Evolutionary conservation across 1,284 basidiomycete genomes (phyloP), one percentile per base, ranked within the genome.

Genomic region (Dichomitus squalens): DNA sequence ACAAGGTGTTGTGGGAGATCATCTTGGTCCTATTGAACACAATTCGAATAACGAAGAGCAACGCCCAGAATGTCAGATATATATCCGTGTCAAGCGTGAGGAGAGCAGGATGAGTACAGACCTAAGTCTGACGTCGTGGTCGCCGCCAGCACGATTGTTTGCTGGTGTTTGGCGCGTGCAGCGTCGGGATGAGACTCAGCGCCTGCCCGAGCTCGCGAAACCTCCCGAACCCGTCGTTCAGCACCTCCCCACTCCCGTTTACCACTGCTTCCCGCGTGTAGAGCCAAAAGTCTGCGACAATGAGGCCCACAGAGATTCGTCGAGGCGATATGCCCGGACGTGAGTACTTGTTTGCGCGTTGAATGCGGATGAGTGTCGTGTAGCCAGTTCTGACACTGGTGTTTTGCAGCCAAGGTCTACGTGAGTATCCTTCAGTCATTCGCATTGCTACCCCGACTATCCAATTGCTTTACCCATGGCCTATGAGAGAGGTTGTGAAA

Each of bases 1-100:
- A 93, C 20, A 96, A 80, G 14, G 92, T 92, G 59, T 82, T 76
- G 75, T 95, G 87, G 46, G 83, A 85, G 54, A 95, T 94, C 91
- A 88, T 89, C 3, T 39, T 43, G 6, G 39, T 2, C 27, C 50
- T 50, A 36, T 9, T 25, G 9, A 2, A 21, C 29, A 14, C 23
- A 25, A 8, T n/a, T 4, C 44, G 11, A 48, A 16, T 34, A 23
- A 25, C 20, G 7, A 31, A 11, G 5, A 29, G 9, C 23, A 50
- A 35, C 43, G 52, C 12, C 7, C n/a, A 21, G 7, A 48, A 20
- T 1, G n/a, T 29, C 9, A 47, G 50, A 34, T 8, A 18, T 16
- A 38, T n/a, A 25, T 43, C n/a, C n/a, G n/a, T n/a, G n/a, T n/a
- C 12, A 31, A 33, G 23, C 46, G 48, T 20, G 39, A 53, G 46